Base-by-base conservation (phyloP, 83 land plant genomes). In the Isoetes engelmannii region DNA sequence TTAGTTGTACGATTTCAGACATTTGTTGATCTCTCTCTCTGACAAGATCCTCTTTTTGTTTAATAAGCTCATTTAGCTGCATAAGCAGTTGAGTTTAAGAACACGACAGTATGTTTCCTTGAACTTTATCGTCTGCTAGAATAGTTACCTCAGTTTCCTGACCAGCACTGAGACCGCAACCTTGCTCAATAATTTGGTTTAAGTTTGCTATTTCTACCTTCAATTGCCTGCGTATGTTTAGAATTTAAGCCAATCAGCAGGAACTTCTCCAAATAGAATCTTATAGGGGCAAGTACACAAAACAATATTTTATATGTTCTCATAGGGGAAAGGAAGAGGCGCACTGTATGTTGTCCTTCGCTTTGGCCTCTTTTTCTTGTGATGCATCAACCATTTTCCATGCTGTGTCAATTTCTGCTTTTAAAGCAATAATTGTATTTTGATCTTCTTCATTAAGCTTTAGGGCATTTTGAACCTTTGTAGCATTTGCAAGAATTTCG, bases 371-470 rank as follows among this genome's bases (percentile, higher is more conserved):
- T 65, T 74, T 71, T 45, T 72, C 80, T 72, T 77, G 80, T 12
- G 80, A 77, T 5, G 80, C 76, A 67, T 77, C 80, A 20, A 77
- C 80, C 80, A 77, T 65, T 49, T 73, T 72, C 80, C 80, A 77
- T 48, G 80, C 80, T 37, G 59, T 72, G 65, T 77, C 80, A 19
- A 77, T 72, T 60, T 77, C 80, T 57, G 46, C 49, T 57, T 77
- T 77, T 54, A 77, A 67, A 48, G 80, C 80, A 58, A 60, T 20
- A 4, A 77, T 72, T 7, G 70, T 71, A 56, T 65, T 72, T 77
- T 74, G 77, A 49, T 77, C 80, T 43, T 77, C 80, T 44, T 77
- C 76, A 49, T 71, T 77, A 44, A 77, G 46, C 51, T 71, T 71
- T n/a, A 77, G 46, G 5, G 80, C 67, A 72, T 72, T 77, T 57